Percentiles rank a stretch among this genome's conserved stretches.
phyloP scores from a whole-genome alignment of 139 green algal genomes.

The Klebsormidium nitens region DNA sequence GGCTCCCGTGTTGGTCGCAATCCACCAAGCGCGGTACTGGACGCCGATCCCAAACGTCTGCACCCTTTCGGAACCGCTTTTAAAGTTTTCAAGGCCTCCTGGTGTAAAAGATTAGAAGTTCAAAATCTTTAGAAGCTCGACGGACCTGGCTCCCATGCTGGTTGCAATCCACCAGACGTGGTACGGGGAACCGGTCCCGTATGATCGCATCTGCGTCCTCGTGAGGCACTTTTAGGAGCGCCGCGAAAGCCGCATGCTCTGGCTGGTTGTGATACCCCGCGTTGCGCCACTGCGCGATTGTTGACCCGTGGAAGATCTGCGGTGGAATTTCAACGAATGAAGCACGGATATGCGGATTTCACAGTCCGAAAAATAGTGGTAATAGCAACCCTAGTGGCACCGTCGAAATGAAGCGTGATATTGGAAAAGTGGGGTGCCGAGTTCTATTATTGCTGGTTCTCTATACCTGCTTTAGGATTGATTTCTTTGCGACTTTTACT shows the following conservation, averaged over 20 bases:
- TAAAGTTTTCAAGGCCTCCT: too few species aligned
- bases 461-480: too few species aligned
- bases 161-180: slow-evolving; percentile 90
- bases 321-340: not conserved
- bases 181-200: slow-evolving; percentile 78
- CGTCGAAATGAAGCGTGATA: too few species aligned
- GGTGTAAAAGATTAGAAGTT: too few species aligned
- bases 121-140: too few species aligned
- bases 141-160: slow-evolving; percentile 63
- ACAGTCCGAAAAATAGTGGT: not conserved
- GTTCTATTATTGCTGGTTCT: too few species aligned
- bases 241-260: slow-evolving; percentile 67
- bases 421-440: too few species aligned
- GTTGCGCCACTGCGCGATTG: slow-evolving; percentile 88
- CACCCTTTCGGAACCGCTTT: too few species aligned
- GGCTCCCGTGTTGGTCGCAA: slow-evolving; percentile 90
- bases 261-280: slow-evolving; percentile 74
- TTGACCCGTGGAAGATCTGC: slow-evolving; percentile 76
- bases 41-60: slow-evolving; percentile 73
- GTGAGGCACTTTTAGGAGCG: slow-evolving; percentile 34
- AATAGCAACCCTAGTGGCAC: too few species aligned
- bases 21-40: slow-evolving; percentile 86
- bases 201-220: slow-evolving; percentile 65
- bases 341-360: slow-evolving; percentile 80
- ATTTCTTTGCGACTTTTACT: too few species aligned